These are phyloP conservation scores for Aquilaria agallochum DNA, from an alignment of 441 rosid genomes.

Conservation along the genomic window DNA sequence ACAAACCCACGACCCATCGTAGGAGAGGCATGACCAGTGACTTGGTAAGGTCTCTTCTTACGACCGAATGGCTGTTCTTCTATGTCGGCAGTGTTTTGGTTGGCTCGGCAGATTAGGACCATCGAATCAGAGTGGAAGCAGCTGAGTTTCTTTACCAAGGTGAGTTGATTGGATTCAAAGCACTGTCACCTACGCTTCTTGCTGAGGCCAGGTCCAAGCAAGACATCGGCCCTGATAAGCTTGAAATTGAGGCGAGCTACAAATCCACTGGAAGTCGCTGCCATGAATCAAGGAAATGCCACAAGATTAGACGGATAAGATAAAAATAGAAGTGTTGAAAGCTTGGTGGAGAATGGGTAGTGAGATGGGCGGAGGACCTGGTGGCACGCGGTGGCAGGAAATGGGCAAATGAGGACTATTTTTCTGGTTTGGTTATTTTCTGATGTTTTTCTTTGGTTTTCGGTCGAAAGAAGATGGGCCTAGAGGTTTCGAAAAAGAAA, in stretches of 20 bases:
- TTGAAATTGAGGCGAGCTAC: conserved; percentile 46
- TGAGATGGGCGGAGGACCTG: too few relatives aligned
- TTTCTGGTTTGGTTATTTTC: too few relatives aligned
- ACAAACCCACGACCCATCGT: conserved; percentile 21
- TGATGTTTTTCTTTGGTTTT: too few relatives aligned
- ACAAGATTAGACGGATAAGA: conserved; percentile 17
- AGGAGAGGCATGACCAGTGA: conserved; percentile 56
- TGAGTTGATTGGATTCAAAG: conserved; percentile 15
- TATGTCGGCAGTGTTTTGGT: conserved; percentile 36
- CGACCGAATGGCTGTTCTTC: conserved; percentile 56
- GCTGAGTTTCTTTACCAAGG: conserved; percentile 23
- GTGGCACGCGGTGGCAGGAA: too few relatives aligned
- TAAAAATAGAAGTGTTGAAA: not conserved
- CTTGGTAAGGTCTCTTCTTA: conserved; percentile 43
- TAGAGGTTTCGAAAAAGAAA: too few relatives aligned
- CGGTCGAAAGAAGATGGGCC: too few relatives aligned
- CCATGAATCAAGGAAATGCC: conserved; percentile 48
- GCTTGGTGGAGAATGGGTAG: not conserved
- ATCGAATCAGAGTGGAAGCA: conserved; percentile 60
- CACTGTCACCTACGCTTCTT: not conserved
- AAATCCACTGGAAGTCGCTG: conserved; percentile 42
- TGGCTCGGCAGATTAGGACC: conserved; percentile 41
- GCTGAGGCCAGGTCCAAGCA: conserved; percentile 14
- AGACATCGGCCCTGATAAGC: conserved; percentile 19
- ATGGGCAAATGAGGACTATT: too few relatives aligned